A percentile compares a stretch with the other conserved stretches of the same genome.
These are phyloP conservation scores for Backusella australiensis DNA, from an alignment of 192 early-diverging fungal genomes.

Conservation along the genomic window DNA sequence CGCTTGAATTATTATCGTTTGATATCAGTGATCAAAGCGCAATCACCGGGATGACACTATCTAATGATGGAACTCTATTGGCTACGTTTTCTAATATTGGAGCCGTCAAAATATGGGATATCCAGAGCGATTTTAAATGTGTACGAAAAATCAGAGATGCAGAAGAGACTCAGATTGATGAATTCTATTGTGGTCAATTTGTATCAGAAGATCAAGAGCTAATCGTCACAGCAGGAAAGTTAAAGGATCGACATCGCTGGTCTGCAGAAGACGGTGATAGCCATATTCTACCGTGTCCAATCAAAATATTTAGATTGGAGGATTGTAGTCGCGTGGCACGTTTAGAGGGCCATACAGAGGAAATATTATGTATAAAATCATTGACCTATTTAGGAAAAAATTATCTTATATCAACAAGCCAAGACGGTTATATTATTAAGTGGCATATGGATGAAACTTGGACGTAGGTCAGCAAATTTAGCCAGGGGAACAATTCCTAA, in stretches of 20 bases:
- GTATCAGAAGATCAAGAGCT: slow-evolving; percentile 30
- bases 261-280: slow-evolving; percentile 90
- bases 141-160: slow-evolving; percentile 73
- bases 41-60: slow-evolving; percentile 82
- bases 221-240: slow-evolving; percentile 85
- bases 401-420: slow-evolving; percentile 88
- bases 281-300: slow-evolving; percentile 89
- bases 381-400: slow-evolving; percentile 74
- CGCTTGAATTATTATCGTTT: slow-evolving; percentile 58
- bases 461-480: slow-evolving; percentile 45
- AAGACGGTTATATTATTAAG: slow-evolving; percentile 92
- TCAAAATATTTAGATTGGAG: slow-evolving; percentile 87
- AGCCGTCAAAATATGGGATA: slow-evolving; percentile 77
- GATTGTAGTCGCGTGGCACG: slow-evolving; percentile 70
- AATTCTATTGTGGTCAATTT: slow-evolving; percentile 86
- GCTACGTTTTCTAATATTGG: slow-evolving; percentile 85
- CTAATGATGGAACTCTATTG: slow-evolving; percentile 81
- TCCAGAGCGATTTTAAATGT: slow-evolving; percentile 59
- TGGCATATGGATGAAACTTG: slow-evolving; percentile 86
- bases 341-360: slow-evolving; percentile 86
- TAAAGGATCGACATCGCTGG: slow-evolving; percentile 88
- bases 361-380: slow-evolving; percentile 82
- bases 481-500: background rate
- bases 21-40: slow-evolving; percentile 77
- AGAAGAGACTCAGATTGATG: slow-evolving; percentile 81